A percentile compares a stretch with the other conserved stretches of the same genome.
Evolutionary conservation across 345 rosid species (phyloP).

Genomic region (Populus pruinosa): DNA sequence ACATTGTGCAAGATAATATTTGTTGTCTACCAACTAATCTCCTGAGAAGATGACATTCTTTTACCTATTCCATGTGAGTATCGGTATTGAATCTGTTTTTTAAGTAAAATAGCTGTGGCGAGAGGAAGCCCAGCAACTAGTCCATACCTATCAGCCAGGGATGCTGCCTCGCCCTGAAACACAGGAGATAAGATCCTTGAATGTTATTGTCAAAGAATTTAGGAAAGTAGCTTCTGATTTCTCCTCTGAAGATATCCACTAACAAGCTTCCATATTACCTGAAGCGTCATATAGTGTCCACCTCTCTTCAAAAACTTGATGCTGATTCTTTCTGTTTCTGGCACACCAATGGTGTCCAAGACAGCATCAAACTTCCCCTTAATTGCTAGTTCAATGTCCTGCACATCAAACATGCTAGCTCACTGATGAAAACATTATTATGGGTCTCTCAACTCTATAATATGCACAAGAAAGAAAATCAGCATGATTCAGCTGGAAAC

Average conservation of each 20-base stretch:
- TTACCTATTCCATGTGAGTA: slow-evolving; percentile 88
- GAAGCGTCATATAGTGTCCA: slow-evolving; percentile 94
- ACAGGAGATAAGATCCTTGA: slow-evolving; percentile 4
- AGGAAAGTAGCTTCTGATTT: not conserved
- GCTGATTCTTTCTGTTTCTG: slow-evolving; percentile 82
- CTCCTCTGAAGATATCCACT: not conserved
- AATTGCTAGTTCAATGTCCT: slow-evolving; percentile 78
- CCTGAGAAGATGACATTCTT: slow-evolving; percentile 3
- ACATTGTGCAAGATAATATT: not conserved
- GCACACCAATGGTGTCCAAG: slow-evolving; percentile 87
- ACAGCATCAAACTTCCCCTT: slow-evolving; percentile 89
- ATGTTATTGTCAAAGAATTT: not conserved
- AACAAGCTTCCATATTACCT: slow-evolving; percentile 30
- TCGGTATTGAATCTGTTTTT: slow-evolving; percentile 71
- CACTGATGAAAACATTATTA: not conserved
- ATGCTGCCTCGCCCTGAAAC: slow-evolving; percentile 84
- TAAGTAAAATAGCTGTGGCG: slow-evolving; percentile 64
- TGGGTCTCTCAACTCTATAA: not conserved
- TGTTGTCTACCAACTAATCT: not conserved
- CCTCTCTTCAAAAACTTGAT: slow-evolving; percentile 71
- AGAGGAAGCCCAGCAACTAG: slow-evolving; percentile 75
- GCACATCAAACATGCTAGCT: slow-evolving; percentile 22
- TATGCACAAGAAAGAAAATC: slow-evolving; percentile 1
- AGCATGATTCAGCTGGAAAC: not conserved
- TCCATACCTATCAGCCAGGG: slow-evolving; percentile 78